Base-by-base conservation (phyloP, 1,284 basidiomycete genomes). In the Cutaneotrichosporon daszewskae region DNA sequence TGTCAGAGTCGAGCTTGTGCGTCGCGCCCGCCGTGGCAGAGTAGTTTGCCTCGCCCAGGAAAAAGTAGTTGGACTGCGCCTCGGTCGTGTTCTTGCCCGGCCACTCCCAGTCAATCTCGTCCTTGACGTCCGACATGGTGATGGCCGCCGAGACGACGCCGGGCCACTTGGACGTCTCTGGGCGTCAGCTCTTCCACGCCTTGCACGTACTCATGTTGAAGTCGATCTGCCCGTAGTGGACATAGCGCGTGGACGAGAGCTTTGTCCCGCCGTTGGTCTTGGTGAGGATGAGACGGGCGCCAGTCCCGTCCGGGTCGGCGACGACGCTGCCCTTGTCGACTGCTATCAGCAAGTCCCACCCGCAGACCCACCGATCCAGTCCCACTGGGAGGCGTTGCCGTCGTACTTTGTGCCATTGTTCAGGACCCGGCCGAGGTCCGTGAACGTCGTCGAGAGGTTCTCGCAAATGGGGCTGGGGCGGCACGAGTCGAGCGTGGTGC, bases 101-200 rank as follows among this genome's bases (percentile, higher is more conserved):
- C 53, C 59, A 69, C 64, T 89, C 86, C 83, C 83, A 88, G 57
- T 88, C 86, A 38, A 90, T 86, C 67, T 88, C 87, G 62, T 88
- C 68, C 43, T 85, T 85, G 59, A 86, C 77, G 55, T 83, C 79
- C 43, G 81, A 84, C 87, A 88, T 88, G 5, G 82, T 83, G 61
- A 89, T 87, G 63, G 86, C 86, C 1, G 86, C 85, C 0, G 83
- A 82, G 36, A 90, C 81, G 19, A 89, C 80, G 27, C 86, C 85
- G 23, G 64, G 73, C 81, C 83, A 87, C 41, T 53, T 51, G 27
- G 45, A 56, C 4, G 42, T 74, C 77, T 65, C 65, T 54, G 41
- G 10, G 19, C 12, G 37, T 55, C 35, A 59, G 49, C 37, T 9
- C 9, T 4, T 20, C 16, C 9, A 23, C 7, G 6, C 16, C n/a